Evolutionary conservation across 169 alveolate species (phyloP).

Genomic region (Plasmodium blacklocki): DNA sequence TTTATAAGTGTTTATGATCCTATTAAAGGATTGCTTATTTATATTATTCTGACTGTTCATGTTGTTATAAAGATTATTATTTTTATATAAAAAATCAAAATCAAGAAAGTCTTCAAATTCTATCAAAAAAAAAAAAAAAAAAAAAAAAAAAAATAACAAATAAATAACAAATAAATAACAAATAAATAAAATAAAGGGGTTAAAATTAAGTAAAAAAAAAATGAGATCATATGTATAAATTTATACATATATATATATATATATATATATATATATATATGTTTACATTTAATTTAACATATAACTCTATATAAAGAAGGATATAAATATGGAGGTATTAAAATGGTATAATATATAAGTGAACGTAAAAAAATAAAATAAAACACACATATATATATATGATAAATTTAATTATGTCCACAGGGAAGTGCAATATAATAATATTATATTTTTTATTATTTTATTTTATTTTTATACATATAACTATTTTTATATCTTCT

Average conservation of each 20-base stretch:
- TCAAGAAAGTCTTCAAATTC: slow-evolving; percentile 41
- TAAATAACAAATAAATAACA: background rate
- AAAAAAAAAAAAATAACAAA: background rate
- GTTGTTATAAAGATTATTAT: slow-evolving; percentile 1
- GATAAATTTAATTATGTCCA: background rate
- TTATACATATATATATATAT: no score
- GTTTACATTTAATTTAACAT: no score
- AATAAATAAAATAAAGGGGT: background rate
- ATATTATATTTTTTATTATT: slow-evolving; percentile 2
- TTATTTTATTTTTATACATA: slow-evolving; percentile 3
- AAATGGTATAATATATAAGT: no score
- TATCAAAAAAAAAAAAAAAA: slow-evolving; percentile 28
- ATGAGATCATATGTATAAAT: no score
- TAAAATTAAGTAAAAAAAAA: no score
- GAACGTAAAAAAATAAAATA: slow-evolving; percentile 1
- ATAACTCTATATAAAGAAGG: no score
- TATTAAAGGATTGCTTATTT: slow-evolving; percentile 1
- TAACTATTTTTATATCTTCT: slow-evolving; percentile 4
- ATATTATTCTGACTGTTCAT: background rate
- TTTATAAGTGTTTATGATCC: background rate
- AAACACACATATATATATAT: background rate
- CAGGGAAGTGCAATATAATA: background rate
- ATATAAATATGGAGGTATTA: no score
- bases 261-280: no score
- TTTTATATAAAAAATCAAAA: slow-evolving; percentile 13